Base-by-base conservation (phyloP, 179 eudicot genomes). In the Beta corolliflora region DNA sequence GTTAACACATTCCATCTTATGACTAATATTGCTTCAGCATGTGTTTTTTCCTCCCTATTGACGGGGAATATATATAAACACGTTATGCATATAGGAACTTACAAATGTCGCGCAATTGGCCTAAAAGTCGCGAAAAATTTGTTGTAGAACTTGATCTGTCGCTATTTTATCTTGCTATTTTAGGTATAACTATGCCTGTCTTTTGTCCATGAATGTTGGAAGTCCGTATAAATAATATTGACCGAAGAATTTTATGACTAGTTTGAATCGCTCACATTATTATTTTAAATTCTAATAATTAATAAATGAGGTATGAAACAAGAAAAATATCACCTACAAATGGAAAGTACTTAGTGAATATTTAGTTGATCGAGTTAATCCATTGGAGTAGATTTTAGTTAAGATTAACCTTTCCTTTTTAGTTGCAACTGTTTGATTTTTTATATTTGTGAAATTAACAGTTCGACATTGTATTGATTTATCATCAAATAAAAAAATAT, bases 181-280 rank as follows among this genome's bases (percentile, higher is more conserved):
- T 59, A 79, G 74, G 71, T 36, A 31, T 74, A 36, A 72, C 9
- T 48, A 80, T 9, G 36, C 58, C 25, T 48, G 45, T 18, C 41
- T 29, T 60, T 80, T 80, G 81, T 68, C 56, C 81, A 79, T 29
- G 46, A 79, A 79, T 58, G 44, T 45, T 66, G 73, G 71, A 77
- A 77, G 80, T 77, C 59, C 48, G 18, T 52, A 15, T 13, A 11
- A 4, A 19, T 25, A 6, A 2, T 52, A 63, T 4, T 48, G 50
- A 56, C 48, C 77, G 53, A 52, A 80, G 72, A 75, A 68, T 80
- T 45, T 11, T 73, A 64, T 23, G 53, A 80, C 73, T 45, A 31
- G 12, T 52, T 73, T 61, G 48, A 71, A 25, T 61, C 53, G 46
- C 55, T 23, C 74, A 72, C 18, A 72, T 72, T 53, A 5, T 72